Evolutionary conservation across 1,139 yeast genomes (phyloP).

Genomic region (Yamadazyma diddensiae): DNA sequence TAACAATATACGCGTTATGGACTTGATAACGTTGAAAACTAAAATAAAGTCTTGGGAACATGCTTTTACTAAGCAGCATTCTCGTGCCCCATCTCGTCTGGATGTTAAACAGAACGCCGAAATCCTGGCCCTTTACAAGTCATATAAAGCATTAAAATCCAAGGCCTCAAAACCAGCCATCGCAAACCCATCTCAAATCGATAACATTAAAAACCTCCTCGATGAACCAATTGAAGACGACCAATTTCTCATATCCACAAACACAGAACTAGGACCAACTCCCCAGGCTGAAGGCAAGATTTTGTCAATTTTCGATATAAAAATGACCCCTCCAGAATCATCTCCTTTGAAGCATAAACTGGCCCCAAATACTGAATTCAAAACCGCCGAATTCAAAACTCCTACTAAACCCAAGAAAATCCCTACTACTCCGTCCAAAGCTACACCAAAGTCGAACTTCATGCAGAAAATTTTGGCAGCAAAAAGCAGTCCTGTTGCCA

Average conservation of each 20-base stretch:
- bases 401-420: constrained; percentile 26
- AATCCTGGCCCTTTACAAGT: constrained; percentile 44
- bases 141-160: constrained; percentile 26
- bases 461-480: constrained; percentile 12
- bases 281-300: constrained; percentile 74
- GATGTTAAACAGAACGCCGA: constrained; percentile 50
- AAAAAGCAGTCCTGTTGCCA: constrained; percentile 9
- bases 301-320: constrained; percentile 59
- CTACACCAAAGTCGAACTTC: constrained; percentile 9
- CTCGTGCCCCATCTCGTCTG: constrained; percentile 48
- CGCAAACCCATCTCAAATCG: neutral
- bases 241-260: neutral
- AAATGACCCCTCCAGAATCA: constrained; percentile 45
- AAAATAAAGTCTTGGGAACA: constrained; percentile 67
- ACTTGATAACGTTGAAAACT: constrained; percentile 9
- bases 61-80: constrained; percentile 37
- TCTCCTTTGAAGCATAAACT: constrained; percentile 32
- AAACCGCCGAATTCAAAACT: constrained; percentile 24
- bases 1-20: constrained; percentile 8
- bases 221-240: neutral
- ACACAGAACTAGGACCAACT: constrained; percentile 62
- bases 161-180: neutral
- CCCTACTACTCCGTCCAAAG: constrained; percentile 7
- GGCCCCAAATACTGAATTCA: neutral
- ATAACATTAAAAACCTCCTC: no score